Evolutionary conservation across 1,284 basidiomycete genomes (phyloP).

Genomic region (Phellopilus nigrolimitatus): DNA sequence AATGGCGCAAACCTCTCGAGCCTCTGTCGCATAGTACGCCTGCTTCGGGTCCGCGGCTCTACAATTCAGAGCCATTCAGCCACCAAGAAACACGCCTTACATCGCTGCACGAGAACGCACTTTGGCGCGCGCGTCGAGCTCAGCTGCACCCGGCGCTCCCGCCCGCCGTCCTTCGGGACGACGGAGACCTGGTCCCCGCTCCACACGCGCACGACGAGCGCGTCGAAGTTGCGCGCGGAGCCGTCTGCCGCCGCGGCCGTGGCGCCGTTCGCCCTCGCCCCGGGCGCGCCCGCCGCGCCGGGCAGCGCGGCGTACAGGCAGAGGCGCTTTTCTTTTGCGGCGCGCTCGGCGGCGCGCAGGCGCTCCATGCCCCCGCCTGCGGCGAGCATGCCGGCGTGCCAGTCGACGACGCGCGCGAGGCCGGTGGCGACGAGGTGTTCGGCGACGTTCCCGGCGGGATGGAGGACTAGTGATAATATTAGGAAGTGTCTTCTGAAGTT

Average conservation of each 20-base stretch:
- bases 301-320: constrained; percentile 70
- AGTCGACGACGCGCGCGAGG: constrained; percentile 90
- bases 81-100: constrained; percentile 6
- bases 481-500: neutral
- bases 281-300: constrained; percentile 26
- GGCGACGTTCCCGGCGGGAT: constrained; percentile 93
- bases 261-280: constrained; percentile 42
- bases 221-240: constrained; percentile 66
- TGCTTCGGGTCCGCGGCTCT: constrained; percentile 86
- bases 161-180: constrained; percentile 63
- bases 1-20: constrained; percentile 54
- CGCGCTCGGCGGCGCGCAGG: constrained; percentile 79
- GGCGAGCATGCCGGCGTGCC: constrained; percentile 95
- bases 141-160: constrained; percentile 83
- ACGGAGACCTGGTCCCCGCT: constrained; percentile 89
- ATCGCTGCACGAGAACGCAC: constrained; percentile 36
- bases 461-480: constrained; percentile 52
- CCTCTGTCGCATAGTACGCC: constrained; percentile 87
- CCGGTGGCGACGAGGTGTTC: constrained; percentile 84
- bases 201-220: constrained; percentile 84
- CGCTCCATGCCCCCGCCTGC: constrained; percentile 78
- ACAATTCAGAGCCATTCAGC: constrained; percentile 17
- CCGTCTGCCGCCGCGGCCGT: constrained; percentile 37
- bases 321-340: constrained; percentile 78
- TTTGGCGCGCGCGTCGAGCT: constrained; percentile 87